phyloP scores from a whole-genome alignment of 768 basidiomycete species.

The Tricholoma matsutake region DNA sequence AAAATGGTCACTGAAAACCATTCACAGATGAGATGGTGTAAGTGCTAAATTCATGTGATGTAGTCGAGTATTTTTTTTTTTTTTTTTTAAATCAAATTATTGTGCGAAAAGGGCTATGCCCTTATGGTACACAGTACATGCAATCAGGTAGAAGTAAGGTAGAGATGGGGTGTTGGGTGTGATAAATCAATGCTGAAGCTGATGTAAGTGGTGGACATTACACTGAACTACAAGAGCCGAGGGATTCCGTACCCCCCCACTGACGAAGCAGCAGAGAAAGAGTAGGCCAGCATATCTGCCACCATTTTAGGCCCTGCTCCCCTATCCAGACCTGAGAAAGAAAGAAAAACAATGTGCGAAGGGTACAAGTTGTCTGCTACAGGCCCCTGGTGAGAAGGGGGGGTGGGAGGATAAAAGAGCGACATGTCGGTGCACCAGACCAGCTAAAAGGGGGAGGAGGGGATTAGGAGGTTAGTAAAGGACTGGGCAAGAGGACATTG shows the following conservation, averaged over 20 bases:
- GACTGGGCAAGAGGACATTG: not conserved
- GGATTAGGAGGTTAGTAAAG: not conserved
- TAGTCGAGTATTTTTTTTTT: too few relatives aligned
- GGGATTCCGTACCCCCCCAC: not conserved
- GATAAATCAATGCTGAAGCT: not conserved
- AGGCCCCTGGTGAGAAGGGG: not conserved
- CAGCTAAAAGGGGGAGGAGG: not conserved
- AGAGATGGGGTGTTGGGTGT: not conserved
- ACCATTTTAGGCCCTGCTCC: not conserved
- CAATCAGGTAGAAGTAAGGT: not conserved
- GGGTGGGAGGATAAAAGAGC: not conserved
- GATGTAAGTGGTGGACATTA: not conserved
- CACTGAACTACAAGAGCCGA: not conserved
- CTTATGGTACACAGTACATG: too few relatives aligned
- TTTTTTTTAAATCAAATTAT: too few relatives aligned
- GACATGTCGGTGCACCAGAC: not conserved
- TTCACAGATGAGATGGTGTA: too few relatives aligned
- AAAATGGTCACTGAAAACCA: too few relatives aligned
- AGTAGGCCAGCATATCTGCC: constrained; percentile 1
- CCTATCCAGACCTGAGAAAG: not conserved
- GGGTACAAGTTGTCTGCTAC: not conserved
- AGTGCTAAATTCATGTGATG: too few relatives aligned
- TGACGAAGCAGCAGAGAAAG: not conserved
- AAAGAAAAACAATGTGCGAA: not conserved
- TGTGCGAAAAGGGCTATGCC: too few relatives aligned